Conservation (phyloP, 768 basidiomycete genomes). For the Candolleomyces efflorescens region DNA sequence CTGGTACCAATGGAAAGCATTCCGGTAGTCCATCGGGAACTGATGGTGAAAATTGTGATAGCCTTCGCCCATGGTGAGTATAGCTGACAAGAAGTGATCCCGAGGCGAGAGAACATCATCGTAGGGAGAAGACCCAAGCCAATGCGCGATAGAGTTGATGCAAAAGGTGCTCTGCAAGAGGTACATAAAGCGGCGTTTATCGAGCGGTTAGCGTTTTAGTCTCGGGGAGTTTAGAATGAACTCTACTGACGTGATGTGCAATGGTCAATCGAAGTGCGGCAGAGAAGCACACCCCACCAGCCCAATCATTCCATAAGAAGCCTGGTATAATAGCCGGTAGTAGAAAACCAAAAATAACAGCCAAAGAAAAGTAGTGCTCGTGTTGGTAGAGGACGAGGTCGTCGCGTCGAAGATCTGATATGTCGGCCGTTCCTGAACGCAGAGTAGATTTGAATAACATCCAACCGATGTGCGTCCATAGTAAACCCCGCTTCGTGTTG, state of each 20-base stretch:
- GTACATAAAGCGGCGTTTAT: constrained; percentile 2
- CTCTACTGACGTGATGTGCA: constrained; percentile 72
- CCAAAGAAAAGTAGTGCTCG: constrained; percentile 60
- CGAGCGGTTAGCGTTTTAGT: neutral
- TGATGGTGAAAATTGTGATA: constrained; percentile 93
- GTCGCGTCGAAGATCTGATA: constrained; percentile 69
- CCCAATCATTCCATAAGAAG: constrained; percentile 69
- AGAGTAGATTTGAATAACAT: constrained; percentile 74
- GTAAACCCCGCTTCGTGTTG: constrained; percentile 69
- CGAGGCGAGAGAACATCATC: constrained; percentile 77
- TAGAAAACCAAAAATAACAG: constrained; percentile 63
- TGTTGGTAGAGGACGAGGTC: constrained; percentile 76
- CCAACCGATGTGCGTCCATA: constrained; percentile 85
- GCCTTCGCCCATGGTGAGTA: constrained; percentile 83
- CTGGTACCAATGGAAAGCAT: constrained; percentile 78
- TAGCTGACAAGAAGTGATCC: constrained; percentile 76
- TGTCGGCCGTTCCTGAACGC: constrained; percentile 66
- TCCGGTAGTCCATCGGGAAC: constrained; percentile 84
- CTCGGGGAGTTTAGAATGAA: neutral
- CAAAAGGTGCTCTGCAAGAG: constrained; percentile 72
- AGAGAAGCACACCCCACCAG: constrained; percentile 73
- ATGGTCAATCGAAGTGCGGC: constrained; percentile 68
- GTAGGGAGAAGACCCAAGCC: constrained; percentile 75
- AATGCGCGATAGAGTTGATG: constrained; percentile 87
- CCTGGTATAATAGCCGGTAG: constrained; percentile 70